A percentile compares a stretch with the other conserved stretches of the same genome.
Conservation (phyloP, 2,329 filamentous ascomycete genomes). For the Tolypocladium guangdongense region DNA sequence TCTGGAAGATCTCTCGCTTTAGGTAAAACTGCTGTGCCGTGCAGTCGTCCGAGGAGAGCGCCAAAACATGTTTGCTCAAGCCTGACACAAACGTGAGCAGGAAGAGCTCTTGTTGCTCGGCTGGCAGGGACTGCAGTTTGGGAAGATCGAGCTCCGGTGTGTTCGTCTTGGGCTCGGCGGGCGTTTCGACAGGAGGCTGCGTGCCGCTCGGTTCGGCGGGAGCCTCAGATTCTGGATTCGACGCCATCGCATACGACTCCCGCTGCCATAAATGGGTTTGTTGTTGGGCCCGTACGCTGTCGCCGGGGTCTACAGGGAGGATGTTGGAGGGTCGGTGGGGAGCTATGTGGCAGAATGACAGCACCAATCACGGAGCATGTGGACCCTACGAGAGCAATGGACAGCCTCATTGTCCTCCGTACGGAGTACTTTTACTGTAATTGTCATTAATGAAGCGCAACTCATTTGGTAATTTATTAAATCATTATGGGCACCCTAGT, state of each 20-base stretch:
- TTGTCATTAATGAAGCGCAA: too few species aligned
- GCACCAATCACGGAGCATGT: background rate
- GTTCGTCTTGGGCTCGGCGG: constrained; percentile 29
- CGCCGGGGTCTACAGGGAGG: background rate
- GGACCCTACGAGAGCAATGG: background rate
- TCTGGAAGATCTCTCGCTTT: constrained; percentile 89
- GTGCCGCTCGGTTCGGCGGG: constrained; percentile 11
- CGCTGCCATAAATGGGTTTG: constrained; percentile 9
- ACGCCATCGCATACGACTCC: constrained; percentile 20
- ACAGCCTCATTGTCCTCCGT: background rate
- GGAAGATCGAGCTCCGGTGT: constrained; percentile 77
- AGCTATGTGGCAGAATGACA: background rate
- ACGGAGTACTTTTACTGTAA: too few species aligned
- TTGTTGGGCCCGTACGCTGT: background rate
- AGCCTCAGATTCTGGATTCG: constrained; percentile 24
- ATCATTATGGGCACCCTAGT: too few species aligned
- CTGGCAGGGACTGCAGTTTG: constrained; percentile 79
- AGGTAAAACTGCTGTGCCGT: constrained; percentile 83
- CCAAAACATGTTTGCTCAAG: constrained; percentile 68
- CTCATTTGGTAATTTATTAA: too few species aligned
- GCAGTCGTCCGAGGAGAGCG: constrained; percentile 65
- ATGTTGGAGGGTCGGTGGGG: background rate
- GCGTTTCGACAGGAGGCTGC: constrained; percentile 18
- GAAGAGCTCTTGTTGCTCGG: constrained; percentile 93
- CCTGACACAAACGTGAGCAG: constrained; percentile 80